A percentile compares a stretch with the other conserved stretches of the same genome.
These are phyloP conservation scores for Colletotrichum eremochloae DNA, from an alignment of 2,329 filamentous ascomycete species.

Conservation along the genomic window DNA sequence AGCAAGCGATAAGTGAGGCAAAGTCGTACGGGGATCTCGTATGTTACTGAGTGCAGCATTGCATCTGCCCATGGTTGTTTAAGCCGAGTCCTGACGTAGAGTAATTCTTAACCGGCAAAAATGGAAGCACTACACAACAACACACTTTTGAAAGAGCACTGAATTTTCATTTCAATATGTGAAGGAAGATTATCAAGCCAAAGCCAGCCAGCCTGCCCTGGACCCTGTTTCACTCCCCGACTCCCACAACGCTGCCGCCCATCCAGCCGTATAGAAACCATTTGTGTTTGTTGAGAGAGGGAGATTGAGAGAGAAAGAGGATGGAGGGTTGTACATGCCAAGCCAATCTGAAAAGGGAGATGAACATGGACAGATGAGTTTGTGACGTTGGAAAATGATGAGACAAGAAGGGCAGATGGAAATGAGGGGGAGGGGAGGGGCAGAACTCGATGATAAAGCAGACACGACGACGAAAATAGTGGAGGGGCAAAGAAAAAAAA, in stretches of 20 bases:
- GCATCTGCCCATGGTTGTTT: neutral
- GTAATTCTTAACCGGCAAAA: neutral
- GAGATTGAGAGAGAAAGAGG: slow-evolving; percentile 11
- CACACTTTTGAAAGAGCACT: neutral
- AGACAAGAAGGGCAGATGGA: slow-evolving; percentile 14
- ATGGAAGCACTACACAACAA: neutral
- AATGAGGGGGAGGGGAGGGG: neutral
- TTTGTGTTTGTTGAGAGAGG: slow-evolving; percentile 31
- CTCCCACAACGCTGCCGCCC: slow-evolving; percentile 44
- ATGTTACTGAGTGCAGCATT: neutral
- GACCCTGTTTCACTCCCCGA: slow-evolving; percentile 42
- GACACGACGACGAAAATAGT: slow-evolving; percentile 35
- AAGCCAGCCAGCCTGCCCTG: slow-evolving; percentile 40
- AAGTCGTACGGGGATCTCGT: neutral
- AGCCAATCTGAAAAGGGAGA: slow-evolving; percentile 24
- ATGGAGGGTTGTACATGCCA: slow-evolving; percentile 28
- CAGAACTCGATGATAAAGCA: slow-evolving; percentile 30
- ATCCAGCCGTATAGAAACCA: slow-evolving; percentile 40
- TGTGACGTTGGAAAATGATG: slow-evolving; percentile 13
- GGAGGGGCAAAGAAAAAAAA: slow-evolving; percentile 24
- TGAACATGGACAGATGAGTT: slow-evolving; percentile 16
- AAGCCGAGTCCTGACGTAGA: neutral
- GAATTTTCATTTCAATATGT: slow-evolving; percentile 23
- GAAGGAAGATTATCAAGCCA: slow-evolving; percentile 23
- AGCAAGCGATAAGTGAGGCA: neutral